phyloP scores from a whole-genome alignment of 2,329 filamentous ascomycete species.

The Aspergillus luchuensis region DNA sequence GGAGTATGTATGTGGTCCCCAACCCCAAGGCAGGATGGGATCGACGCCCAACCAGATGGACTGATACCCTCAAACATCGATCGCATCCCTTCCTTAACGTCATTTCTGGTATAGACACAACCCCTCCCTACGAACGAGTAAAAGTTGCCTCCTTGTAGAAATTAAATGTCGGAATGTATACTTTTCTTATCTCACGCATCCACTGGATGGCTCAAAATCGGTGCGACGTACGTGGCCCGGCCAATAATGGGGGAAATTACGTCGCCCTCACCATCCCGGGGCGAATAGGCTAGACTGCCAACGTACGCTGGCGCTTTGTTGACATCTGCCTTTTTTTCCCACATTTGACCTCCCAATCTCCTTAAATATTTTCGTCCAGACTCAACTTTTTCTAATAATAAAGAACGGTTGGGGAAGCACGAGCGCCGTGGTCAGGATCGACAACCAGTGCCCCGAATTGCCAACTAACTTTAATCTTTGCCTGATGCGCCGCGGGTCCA shows the following conservation, averaged over 20 bases:
- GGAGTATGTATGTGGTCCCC: neutral
- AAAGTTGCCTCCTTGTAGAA: neutral
- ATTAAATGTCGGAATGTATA: neutral
- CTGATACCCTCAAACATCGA: neutral
- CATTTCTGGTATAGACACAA: neutral
- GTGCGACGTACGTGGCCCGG: slow-evolving; percentile 11
- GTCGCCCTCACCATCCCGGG: neutral
- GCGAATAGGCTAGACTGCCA: neutral
- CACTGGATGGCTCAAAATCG: neutral
- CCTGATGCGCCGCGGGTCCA: neutral
- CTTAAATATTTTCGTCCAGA: neutral
- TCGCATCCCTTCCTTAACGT: neutral
- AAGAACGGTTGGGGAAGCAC: neutral
- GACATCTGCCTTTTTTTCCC: neutral
- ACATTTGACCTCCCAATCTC: neutral
- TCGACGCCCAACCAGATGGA: slow-evolving; percentile 7
- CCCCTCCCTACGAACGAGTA: neutral
- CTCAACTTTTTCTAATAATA: neutral
- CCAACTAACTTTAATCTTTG: neutral
- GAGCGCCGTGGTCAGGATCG: neutral
- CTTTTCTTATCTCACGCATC: neutral
- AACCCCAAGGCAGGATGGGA: slow-evolving; percentile 11
- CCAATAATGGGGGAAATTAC: slow-evolving; percentile 7
- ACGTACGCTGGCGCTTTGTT: neutral
- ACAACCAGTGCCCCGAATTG: too few species aligned